Evolutionary conservation across 768 basidiomycete genomes (phyloP).

Genomic region (Mycena capillaripes): DNA sequence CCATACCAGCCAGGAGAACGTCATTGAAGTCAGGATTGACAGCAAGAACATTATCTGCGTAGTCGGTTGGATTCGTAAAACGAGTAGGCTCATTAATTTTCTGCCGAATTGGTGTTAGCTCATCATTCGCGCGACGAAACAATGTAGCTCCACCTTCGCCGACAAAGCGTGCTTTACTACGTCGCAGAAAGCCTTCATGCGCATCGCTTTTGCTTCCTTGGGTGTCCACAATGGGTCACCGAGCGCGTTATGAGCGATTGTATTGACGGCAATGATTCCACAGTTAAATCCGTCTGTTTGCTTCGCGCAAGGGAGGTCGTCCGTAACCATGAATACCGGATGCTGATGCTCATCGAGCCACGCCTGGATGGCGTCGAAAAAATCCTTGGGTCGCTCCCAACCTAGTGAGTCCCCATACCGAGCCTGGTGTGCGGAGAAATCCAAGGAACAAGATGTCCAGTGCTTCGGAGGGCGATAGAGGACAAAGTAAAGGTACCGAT

Average conservation of each 20-base stretch:
- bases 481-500: background rate
- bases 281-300: conserved; percentile 38
- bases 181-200: conserved; percentile 28
- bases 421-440: background rate
- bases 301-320: conserved; percentile 12
- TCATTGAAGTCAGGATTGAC: conserved; percentile 7
- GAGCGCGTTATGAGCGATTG: conserved; percentile 24
- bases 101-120: background rate
- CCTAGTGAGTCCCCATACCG: conserved; percentile 27
- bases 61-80: background rate
- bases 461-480: conserved; percentile 12
- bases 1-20: background rate
- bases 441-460: conserved; percentile 24
- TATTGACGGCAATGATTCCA: conserved; percentile 33
- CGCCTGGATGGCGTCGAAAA: conserved; percentile 5
- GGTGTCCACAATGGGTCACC: conserved; percentile 34
- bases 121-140: background rate
- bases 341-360: background rate
- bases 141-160: background rate
- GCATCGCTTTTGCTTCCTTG: background rate
- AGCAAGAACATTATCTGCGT: background rate
- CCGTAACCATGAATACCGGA: background rate
- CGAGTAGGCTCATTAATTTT: background rate
- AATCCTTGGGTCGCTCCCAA: conserved; percentile 4
- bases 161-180: conserved; percentile 8